These are phyloP conservation scores for Aciculosporium take DNA, from an alignment of 2,329 filamentous ascomycete genomes.

Conservation along the genomic window DNA sequence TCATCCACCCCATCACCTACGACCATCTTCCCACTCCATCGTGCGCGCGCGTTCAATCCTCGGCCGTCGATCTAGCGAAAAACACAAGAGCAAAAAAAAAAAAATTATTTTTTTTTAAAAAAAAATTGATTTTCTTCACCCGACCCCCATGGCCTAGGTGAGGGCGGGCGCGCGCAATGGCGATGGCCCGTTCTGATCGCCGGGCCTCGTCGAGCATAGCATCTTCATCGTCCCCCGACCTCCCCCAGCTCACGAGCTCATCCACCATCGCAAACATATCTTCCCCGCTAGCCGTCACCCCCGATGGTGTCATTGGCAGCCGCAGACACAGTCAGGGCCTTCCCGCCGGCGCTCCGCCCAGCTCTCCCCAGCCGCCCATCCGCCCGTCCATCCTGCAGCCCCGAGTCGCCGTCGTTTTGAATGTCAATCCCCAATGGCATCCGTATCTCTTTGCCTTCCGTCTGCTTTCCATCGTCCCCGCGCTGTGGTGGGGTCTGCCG, in stretches of 20 bases:
- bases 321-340: conserved; percentile 3
- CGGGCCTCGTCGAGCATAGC: conserved; percentile 10
- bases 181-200: conserved; percentile 11
- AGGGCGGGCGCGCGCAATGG: conserved; percentile 8
- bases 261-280: background rate
- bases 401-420: conserved; percentile 63
- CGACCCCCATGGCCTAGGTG: conserved; percentile 10
- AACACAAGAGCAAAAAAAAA: background rate
- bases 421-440: conserved; percentile 59
- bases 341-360: background rate
- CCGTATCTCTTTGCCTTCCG: conserved; percentile 58
- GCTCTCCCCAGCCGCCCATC: conserved; percentile 6
- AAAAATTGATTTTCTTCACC: too few relatives aligned
- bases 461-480: conserved; percentile 56
- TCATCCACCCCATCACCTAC: too few relatives aligned
- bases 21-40: too few relatives aligned
- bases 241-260: conserved; percentile 2
- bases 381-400: conserved; percentile 48
- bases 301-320: background rate
- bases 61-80: background rate
- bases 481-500: conserved; percentile 56
- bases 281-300: background rate
- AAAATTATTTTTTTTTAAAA: too few relatives aligned
- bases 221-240: conserved; percentile 6
- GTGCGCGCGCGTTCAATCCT: too few relatives aligned